Base-by-base conservation (phyloP, 1,139 yeast species). In the Candida glucosophila region DNA sequence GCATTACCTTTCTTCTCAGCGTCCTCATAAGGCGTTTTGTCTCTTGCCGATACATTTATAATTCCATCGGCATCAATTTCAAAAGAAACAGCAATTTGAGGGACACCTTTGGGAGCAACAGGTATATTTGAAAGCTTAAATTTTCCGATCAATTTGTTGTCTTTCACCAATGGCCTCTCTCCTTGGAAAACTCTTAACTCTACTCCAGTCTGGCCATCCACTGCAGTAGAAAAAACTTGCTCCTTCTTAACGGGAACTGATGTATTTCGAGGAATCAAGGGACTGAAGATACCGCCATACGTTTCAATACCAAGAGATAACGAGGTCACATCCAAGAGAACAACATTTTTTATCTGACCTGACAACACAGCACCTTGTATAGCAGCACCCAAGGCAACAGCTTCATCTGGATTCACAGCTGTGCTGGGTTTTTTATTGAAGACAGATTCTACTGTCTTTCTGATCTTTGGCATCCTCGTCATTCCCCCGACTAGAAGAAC, bases 51-150 rank as follows among this genome's bases (percentile, higher is more conserved):
- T 2, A 80, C 90, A 37, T 77, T 76, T 29, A 80, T 77, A 26
- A 80, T 80, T 10, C 93, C 92, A 53, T 80, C 90, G 0, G 86
- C 88, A 52, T 80, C 88, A 30, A 80, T 77, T 44, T 74, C 83
- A 52, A 79, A 80, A 2, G 73, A 59, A 6, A 80, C 90, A 15
- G 71, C 73, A 31, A 80, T 77, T 44, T 80, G 83, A 3, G 92
- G 88, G 5, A 67, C 66, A 11, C 92, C 90, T 40, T 80, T 80
- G n/a, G 82, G 80, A 35, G 73, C 67, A 5, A 74, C 64, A 17
- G 86, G 83, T 14, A 80, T 78, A 26, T 76, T 77, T 5, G 75
- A 55, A 29, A 80, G 54, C 40, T 73, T 71, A 52, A 80, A 79
- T 34, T 76, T 73, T 6, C 90, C 92, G 40, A 80, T 78, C 33